A percentile compares a stretch with the other conserved stretches of the same genome.
These are phyloP conservation scores for Colletotrichum eremochloae DNA, from an alignment of 2,329 filamentous ascomycete species.

Conservation along the genomic window DNA sequence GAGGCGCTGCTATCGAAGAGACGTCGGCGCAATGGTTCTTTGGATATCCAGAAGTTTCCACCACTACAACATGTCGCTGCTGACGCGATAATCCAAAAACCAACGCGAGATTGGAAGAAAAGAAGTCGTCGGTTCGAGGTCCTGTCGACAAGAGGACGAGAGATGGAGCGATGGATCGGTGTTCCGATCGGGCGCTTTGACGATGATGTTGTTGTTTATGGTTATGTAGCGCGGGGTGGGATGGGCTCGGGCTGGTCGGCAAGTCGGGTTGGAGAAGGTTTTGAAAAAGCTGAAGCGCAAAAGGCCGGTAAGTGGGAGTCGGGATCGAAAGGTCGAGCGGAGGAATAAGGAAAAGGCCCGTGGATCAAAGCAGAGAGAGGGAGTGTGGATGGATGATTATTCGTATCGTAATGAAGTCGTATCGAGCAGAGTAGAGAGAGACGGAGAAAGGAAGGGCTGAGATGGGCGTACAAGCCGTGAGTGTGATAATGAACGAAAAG, in stretches of 20 bases:
- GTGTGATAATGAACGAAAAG: constrained; percentile 36
- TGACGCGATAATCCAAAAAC: neutral
- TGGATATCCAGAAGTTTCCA: neutral
- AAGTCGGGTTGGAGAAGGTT: constrained; percentile 16
- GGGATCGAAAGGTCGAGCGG: constrained; percentile 40
- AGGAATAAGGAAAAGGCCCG: constrained; percentile 28
- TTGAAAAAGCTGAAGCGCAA: constrained; percentile 33
- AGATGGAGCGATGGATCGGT: neutral
- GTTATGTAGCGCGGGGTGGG: constrained; percentile 12
- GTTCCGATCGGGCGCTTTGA: constrained; percentile 32
- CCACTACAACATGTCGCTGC: constrained; percentile 36
- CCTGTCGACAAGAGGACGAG: constrained; percentile 1
- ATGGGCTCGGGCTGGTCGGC: constrained; percentile 28
- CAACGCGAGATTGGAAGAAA: constrained; percentile 3
- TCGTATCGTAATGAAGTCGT: constrained; percentile 34
- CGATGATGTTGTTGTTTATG: constrained; percentile 23
- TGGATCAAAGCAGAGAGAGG: constrained; percentile 27
- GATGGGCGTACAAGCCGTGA: constrained; percentile 33
- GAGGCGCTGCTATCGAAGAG: constrained; percentile 13
- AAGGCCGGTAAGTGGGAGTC: constrained; percentile 23
- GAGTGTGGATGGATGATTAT: constrained; percentile 12
- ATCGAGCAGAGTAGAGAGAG: constrained; percentile 24
- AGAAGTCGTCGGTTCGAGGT: constrained; percentile 8
- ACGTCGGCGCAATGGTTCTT: constrained; percentile 20
- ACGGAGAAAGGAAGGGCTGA: constrained; percentile 24